These are phyloP conservation scores for Lactifluus rugatus DNA, from an alignment of 768 basidiomycete genomes.

Conservation along the genomic window DNA sequence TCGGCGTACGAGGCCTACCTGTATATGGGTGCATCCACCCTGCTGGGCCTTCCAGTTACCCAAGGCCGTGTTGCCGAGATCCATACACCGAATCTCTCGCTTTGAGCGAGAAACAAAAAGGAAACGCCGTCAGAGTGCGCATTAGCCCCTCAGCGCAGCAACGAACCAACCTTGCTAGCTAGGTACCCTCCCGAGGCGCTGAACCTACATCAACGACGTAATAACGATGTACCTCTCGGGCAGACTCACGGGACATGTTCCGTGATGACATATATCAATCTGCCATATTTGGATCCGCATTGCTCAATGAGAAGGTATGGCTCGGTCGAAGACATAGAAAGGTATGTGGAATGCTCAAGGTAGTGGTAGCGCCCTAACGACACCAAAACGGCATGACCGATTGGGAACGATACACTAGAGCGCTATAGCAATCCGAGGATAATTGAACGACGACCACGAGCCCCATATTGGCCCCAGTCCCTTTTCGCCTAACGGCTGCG, in stretches of 20 bases:
- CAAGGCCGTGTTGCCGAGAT: constrained; percentile 32
- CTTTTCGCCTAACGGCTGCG: not conserved
- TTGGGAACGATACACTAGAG: constrained; percentile 9
- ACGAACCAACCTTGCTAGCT: constrained; percentile 26
- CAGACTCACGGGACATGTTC: constrained; percentile 33
- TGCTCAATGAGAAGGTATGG: constrained; percentile 35
- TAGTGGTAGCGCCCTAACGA: constrained; percentile 14
- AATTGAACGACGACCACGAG: not conserved
- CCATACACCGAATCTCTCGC: constrained; percentile 38
- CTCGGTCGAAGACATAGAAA: constrained; percentile 20
- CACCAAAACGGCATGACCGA: constrained; percentile 11
- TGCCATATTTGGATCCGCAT: constrained; percentile 33
- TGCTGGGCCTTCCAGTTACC: constrained; percentile 34
- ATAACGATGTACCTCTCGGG: not conserved
- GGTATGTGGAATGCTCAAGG: constrained; percentile 20
- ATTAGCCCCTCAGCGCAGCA: not conserved
- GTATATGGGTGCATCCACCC: constrained; percentile 34
- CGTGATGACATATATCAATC: constrained; percentile 35
- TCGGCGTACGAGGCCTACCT: too few species aligned
- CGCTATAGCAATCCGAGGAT: constrained; percentile 11
- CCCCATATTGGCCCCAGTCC: not conserved
- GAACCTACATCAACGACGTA: constrained; percentile 18
- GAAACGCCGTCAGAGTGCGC: constrained; percentile 13
- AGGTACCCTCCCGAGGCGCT: constrained; percentile 29
- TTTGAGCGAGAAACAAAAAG: constrained; percentile 13